Conservation (phyloP, 1,284 basidiomycete genomes). For the Porodaedalea pini region DNA sequence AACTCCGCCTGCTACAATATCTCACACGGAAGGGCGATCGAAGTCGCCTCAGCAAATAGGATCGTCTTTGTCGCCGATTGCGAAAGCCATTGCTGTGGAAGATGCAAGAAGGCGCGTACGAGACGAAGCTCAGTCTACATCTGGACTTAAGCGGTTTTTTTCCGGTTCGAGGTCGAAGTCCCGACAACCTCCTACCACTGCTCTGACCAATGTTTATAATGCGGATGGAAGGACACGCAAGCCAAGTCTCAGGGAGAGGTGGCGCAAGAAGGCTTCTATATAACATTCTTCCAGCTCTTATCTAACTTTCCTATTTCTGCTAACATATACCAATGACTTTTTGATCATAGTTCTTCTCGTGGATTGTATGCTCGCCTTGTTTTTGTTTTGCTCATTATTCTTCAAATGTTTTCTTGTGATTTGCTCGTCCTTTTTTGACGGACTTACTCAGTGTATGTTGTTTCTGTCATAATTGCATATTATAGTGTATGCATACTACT, state of each 20-base stretch:
- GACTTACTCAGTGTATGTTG: background rate
- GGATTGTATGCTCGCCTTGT: background rate
- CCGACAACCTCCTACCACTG: background rate
- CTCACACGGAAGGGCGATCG: background rate
- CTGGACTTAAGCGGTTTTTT: constrained; percentile 10
- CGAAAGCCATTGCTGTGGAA: constrained; percentile 18
- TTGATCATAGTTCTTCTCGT: background rate
- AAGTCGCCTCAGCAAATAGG: background rate
- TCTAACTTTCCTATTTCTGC: background rate
- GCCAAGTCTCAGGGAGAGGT: constrained; percentile 15
- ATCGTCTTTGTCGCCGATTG: constrained; percentile 15
- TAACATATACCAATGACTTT: background rate
- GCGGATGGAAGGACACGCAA: background rate
- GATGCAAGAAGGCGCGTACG: constrained; percentile 1
- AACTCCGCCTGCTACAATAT: background rate
- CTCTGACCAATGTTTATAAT: background rate
- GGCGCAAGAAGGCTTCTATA: constrained; percentile 7
- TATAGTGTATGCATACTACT: no score
- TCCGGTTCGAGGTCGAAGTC: constrained; percentile 11
- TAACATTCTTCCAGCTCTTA: background rate
- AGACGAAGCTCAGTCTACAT: background rate
- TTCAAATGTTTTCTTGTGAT: background rate
- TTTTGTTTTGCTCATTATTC: background rate
- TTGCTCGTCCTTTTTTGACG: background rate
- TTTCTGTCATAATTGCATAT: background rate